Percentiles rank a stretch among this genome's conserved stretches.
phyloP scores from a whole-genome alignment of 2,329 filamentous ascomycete species.

The Neobulgaria alba region DNA sequence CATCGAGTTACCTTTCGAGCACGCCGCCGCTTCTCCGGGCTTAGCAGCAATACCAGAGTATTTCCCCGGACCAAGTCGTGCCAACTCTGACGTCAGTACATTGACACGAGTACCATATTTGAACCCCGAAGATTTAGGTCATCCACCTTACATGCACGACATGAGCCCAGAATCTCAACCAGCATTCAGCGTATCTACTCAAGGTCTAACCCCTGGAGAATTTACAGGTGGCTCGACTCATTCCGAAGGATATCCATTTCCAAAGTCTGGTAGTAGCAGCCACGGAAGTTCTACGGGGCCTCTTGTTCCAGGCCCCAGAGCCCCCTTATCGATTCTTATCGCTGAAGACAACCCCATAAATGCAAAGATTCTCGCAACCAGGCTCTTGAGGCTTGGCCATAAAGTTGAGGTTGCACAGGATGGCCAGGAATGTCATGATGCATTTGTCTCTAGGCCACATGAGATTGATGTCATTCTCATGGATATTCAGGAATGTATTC shows the following conservation, averaged over 20 bases:
- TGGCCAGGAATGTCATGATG: constrained; percentile 67
- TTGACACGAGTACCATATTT: neutral
- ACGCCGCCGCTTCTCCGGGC: neutral
- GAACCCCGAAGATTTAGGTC: neutral
- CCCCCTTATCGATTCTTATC: constrained; percentile 48
- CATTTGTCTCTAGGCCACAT: constrained; percentile 47
- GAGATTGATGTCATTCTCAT: constrained; percentile 21
- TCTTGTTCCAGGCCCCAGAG: neutral
- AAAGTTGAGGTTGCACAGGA: constrained; percentile 64
- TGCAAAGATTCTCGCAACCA: constrained; percentile 68
- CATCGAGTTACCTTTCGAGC: constrained; percentile 62
- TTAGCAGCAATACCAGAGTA: neutral
- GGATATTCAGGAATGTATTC: constrained; percentile 20
- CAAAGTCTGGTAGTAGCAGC: neutral
- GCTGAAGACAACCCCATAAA: constrained; percentile 80
- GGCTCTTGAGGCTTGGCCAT: constrained; percentile 64
- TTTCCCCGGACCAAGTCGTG: neutral
- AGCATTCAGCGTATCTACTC: constrained; percentile 9
- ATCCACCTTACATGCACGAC: neutral
- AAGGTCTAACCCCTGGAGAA: neutral
- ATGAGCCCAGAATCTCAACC: neutral
- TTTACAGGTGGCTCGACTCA: neutral
- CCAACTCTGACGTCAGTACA: neutral
- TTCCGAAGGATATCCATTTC: neutral
- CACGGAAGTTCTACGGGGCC: neutral